A percentile compares a stretch with the other conserved stretches of the same genome.
These are phyloP conservation scores for Talaromyces sp. DNA, from an alignment of 2,329 filamentous ascomycete genomes.

Conservation along the genomic window DNA sequence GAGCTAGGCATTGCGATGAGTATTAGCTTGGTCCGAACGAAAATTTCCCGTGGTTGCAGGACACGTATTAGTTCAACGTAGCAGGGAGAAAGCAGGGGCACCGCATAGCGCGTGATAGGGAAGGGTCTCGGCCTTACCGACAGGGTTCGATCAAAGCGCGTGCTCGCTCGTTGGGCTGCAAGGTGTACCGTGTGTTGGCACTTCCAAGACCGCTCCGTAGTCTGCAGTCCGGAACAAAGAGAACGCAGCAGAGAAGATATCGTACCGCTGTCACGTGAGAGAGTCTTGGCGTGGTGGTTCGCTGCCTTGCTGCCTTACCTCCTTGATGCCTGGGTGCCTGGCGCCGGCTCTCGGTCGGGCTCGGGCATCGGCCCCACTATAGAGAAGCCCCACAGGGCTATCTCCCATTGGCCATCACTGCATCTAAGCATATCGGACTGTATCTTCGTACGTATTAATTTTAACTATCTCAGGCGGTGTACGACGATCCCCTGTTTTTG, in stretches of 20 bases:
- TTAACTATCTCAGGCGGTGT: background rate
- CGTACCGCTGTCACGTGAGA: constrained; percentile 21
- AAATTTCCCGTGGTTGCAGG: background rate
- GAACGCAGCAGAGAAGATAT: constrained; percentile 33
- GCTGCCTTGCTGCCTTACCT: background rate
- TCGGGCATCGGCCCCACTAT: background rate
- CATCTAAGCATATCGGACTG: background rate
- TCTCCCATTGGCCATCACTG: background rate
- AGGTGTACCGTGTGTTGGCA: constrained; percentile 19
- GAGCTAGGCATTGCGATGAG: constrained; percentile 20
- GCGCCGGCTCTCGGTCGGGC: background rate
- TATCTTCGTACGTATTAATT: background rate
- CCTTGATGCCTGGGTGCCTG: background rate
- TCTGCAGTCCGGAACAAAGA: constrained; percentile 37
- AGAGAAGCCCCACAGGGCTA: background rate
- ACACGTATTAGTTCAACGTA: background rate
- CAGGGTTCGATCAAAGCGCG: background rate
- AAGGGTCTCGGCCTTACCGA: constrained; percentile 5
- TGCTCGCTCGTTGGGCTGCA: background rate
- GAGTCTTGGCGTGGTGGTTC: background rate
- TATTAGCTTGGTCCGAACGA: constrained; percentile 19
- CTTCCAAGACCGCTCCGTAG: constrained; percentile 39
- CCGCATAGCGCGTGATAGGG: no score
- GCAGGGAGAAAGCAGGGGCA: background rate
- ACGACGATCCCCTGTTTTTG: background rate